phyloP scores from a whole-genome alignment of 2,329 filamentous ascomycete genomes.

The Pseudopyrenochaeta lycopersici region DNA sequence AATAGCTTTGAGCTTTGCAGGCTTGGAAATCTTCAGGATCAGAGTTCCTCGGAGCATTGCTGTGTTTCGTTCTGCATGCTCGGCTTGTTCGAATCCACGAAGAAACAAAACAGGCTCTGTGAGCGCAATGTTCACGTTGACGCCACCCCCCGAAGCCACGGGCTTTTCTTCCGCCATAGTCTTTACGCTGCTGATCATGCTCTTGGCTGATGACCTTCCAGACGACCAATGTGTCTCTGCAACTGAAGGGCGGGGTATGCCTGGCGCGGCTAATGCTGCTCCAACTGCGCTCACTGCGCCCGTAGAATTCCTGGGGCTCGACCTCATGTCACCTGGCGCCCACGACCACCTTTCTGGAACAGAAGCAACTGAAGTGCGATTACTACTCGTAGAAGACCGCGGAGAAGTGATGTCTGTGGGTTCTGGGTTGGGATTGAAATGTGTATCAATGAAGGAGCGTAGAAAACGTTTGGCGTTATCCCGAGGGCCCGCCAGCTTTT shows the following conservation, averaged over 20 bases:
- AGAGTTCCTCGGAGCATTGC: constrained; percentile 87
- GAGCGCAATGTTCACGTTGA: constrained; percentile 76
- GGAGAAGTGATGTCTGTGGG: constrained; percentile 30
- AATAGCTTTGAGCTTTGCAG: constrained; percentile 90
- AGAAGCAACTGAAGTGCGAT: constrained; percentile 35
- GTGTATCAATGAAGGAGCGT: constrained; percentile 55
- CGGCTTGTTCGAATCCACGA: constrained; percentile 78
- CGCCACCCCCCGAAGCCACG: constrained; percentile 78
- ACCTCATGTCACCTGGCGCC: constrained; percentile 48
- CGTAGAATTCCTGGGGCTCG: constrained; percentile 51
- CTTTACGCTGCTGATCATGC: constrained; percentile 42
- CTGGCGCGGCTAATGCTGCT: constrained; percentile 46
- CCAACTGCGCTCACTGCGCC: constrained; percentile 35
- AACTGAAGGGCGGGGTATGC: constrained; percentile 52
- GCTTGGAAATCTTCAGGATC: constrained; percentile 83
- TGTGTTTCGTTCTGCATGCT: constrained; percentile 70
- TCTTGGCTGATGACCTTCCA: constrained; percentile 44
- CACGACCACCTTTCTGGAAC: constrained; percentile 37
- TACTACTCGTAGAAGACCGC: constrained; percentile 42
- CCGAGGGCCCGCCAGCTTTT: constrained; percentile 61
- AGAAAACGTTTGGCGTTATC: constrained; percentile 61
- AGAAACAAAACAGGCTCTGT: constrained; percentile 84
- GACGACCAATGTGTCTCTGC: constrained; percentile 52
- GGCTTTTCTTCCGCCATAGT: constrained; percentile 67
- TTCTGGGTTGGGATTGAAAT: constrained; percentile 34